These are phyloP conservation scores for Cicer arietinum DNA, from an alignment of 306 rosid species.

Conservation along the genomic window DNA sequence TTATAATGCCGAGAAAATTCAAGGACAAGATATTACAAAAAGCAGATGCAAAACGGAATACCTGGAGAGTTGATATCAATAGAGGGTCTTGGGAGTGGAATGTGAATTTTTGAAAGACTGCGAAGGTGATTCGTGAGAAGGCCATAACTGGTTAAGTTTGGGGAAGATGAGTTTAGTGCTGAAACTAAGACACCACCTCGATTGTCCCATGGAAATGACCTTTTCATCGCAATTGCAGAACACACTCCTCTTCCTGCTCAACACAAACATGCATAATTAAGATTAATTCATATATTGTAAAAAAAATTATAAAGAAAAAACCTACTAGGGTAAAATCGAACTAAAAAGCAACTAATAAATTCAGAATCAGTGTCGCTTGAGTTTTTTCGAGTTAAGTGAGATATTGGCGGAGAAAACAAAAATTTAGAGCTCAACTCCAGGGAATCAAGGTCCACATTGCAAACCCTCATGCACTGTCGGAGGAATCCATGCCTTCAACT, in stretches of 20 bases:
- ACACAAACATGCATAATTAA: slow-evolving; percentile 1
- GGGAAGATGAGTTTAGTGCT: slow-evolving; percentile 55
- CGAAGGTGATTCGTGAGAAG: background rate
- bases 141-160: slow-evolving; percentile 38
- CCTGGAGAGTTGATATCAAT: slow-evolving; percentile 56
- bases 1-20: background rate
- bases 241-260: slow-evolving; percentile 5
- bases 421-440: slow-evolving; percentile 3
- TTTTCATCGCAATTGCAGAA: slow-evolving; percentile 53
- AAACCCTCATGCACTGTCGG: background rate
- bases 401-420: background rate
- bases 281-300: slow-evolving; percentile 3
- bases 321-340: background rate
- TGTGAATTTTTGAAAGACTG: slow-evolving; percentile 24
- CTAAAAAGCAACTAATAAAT: background rate
- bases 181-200: slow-evolving; percentile 1
- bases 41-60: slow-evolving; percentile 34
- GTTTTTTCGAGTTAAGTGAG: background rate
- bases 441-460: background rate
- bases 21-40: background rate
- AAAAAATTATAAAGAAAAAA: background rate
- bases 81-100: slow-evolving; percentile 24
- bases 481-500: slow-evolving; percentile 4
- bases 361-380: background rate
- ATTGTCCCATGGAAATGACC: slow-evolving; percentile 58